phyloP scores from a whole-genome alignment of 2,329 filamentous ascomycete genomes.

The Fonsecaea pugnacius region DNA sequence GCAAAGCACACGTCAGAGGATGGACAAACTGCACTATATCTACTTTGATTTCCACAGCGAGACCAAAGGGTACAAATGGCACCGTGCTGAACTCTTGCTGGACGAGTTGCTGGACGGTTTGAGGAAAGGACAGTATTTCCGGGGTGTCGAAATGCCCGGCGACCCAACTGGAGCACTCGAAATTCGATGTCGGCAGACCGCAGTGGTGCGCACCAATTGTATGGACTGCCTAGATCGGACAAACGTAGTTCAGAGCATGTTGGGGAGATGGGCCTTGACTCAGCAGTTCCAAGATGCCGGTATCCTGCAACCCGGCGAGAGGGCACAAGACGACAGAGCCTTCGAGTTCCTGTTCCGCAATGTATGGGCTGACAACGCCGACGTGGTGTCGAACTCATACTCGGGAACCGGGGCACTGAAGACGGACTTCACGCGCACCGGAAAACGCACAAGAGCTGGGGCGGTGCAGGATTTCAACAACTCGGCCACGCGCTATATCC shows the following conservation, averaged over 20 bases:
- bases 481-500: conserved; percentile 83
- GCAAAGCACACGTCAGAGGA: conserved; percentile 61
- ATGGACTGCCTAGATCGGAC: conserved; percentile 99
- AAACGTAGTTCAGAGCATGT: conserved; percentile 97
- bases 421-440: conserved; percentile 96
- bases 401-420: conserved; percentile 97
- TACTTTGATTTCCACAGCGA: conserved; percentile 99
- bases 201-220: conserved; percentile 95
- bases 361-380: conserved; percentile 97
- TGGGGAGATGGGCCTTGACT: conserved; percentile 85
- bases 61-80: conserved; percentile 92
- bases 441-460: conserved; percentile 81
- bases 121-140: conserved; percentile 84
- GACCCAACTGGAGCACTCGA: conserved; percentile 73
- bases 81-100: conserved; percentile 84
- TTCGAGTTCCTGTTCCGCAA: conserved; percentile 96
- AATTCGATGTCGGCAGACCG: conserved; percentile 77
- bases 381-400: conserved; percentile 89
- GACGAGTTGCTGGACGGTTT: conserved; percentile 79
- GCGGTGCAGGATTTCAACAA: conserved; percentile 86
- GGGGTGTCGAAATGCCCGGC: conserved; percentile 82
- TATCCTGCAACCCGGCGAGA: conserved; percentile 74
- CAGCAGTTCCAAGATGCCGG: conserved; percentile 86
- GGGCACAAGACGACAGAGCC: conserved; percentile 74
- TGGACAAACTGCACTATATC: conserved; percentile 88